Conservation (phyloP, 2,329 filamentous ascomycete genomes). For the Sphaceloma murrayae region DNA sequence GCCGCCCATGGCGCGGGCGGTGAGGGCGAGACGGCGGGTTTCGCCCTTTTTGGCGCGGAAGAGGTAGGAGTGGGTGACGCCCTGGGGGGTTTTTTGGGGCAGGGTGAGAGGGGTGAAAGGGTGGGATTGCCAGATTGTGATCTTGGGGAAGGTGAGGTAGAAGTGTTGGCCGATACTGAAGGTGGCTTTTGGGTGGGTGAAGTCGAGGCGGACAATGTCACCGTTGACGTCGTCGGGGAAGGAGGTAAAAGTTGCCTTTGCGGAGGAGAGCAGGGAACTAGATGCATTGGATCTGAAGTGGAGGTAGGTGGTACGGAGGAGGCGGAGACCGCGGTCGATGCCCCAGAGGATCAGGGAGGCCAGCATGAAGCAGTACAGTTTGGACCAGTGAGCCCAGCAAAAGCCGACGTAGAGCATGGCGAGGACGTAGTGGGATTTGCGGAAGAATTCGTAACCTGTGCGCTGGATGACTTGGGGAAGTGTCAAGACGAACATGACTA, state of each 20-base stretch:
- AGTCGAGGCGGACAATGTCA: conserved; percentile 56
- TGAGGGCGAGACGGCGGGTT: conserved; percentile 45
- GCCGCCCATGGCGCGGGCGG: conserved; percentile 33
- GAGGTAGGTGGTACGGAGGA: conserved; percentile 49
- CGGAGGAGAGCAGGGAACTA: conserved; percentile 25
- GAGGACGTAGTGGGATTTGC: conserved; percentile 62
- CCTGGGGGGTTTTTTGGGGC: conserved; percentile 29
- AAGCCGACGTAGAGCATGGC: conserved; percentile 67
- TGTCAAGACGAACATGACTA: conserved; percentile 52
- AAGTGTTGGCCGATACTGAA: conserved; percentile 65
- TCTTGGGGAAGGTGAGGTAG: conserved; percentile 57
- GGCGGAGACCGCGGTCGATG: conserved; percentile 52
- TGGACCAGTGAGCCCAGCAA: conserved; percentile 64
- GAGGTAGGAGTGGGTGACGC: conserved; percentile 28
- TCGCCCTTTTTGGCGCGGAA: conserved; percentile 41
- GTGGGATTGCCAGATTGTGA: conserved; percentile 62
- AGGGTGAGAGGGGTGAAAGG: conserved; percentile 57
- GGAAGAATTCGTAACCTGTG: conserved; percentile 70
- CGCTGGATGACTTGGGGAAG: conserved; percentile 50
- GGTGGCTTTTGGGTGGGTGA: conserved; percentile 47
- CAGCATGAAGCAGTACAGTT: conserved; percentile 59
- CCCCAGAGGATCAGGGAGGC: conserved; percentile 56
- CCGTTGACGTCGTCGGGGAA: conserved; percentile 54
- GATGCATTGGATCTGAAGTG: conserved; percentile 43
- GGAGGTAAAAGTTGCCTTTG: conserved; percentile 41